Conservation (phyloP, 768 basidiomycete species). For the Amanita subjunquillea region DNA sequence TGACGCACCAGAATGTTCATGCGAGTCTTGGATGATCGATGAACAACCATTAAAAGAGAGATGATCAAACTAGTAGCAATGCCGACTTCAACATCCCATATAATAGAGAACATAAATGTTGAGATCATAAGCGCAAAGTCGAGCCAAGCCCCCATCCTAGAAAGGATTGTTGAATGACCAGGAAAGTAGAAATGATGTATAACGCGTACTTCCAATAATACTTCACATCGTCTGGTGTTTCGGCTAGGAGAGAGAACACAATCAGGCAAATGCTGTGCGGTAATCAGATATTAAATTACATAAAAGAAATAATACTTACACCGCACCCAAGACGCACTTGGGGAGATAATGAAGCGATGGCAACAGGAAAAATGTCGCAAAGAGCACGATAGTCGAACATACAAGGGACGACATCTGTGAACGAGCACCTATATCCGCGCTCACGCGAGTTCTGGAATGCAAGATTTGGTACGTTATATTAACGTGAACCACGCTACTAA, state of each 20-base stretch:
- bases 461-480: neutral
- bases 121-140: slow-evolving; percentile 81
- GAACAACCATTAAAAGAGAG: slow-evolving; percentile 82
- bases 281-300: neutral
- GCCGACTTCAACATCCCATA: slow-evolving; percentile 90
- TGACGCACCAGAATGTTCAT: slow-evolving; percentile 79
- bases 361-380: slow-evolving; percentile 85
- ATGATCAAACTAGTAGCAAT: slow-evolving; percentile 83
- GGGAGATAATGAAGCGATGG: slow-evolving; percentile 82
- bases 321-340: slow-evolving; percentile 80
- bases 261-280: slow-evolving; percentile 65
- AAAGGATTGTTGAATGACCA: neutral
- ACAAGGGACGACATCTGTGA: slow-evolving; percentile 86
- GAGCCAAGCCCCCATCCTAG: slow-evolving; percentile 85
- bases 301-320: slow-evolving; percentile 38
- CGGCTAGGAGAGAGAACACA: slow-evolving; percentile 73
- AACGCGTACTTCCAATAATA: slow-evolving; percentile 71
- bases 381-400: slow-evolving; percentile 61
- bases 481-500: slow-evolving; percentile 18
- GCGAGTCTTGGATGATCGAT: slow-evolving; percentile 77
- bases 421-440: slow-evolving; percentile 79
- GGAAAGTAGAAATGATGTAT: neutral
- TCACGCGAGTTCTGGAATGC: slow-evolving; percentile 63
- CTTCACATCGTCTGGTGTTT: slow-evolving; percentile 78
- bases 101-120: slow-evolving; percentile 79